Evolutionary conservation across 495 filamentous ascomycete genomes (phyloP).

Genomic region (Echria macrotheca): DNA sequence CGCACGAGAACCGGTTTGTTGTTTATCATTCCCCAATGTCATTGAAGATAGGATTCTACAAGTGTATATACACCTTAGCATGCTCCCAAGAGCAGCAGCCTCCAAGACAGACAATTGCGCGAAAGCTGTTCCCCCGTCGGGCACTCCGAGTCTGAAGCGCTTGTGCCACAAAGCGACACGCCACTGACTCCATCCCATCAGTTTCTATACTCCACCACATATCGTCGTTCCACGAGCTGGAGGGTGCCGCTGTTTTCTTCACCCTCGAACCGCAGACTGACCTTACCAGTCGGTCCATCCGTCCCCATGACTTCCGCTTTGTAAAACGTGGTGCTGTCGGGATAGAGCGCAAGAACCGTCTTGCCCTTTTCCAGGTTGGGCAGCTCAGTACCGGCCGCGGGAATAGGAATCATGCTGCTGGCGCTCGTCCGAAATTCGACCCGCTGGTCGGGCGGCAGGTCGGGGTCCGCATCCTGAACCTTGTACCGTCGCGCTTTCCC

Average conservation of each 20-base stretch:
- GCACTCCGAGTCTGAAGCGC: no score
- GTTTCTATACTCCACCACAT: slow-evolving; percentile 65
- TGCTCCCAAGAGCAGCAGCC: no score
- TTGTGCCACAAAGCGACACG: no score
- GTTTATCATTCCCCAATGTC: no score
- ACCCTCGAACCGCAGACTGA: slow-evolving; percentile 73
- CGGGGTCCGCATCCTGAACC: slow-evolving; percentile 89
- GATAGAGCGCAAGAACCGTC: slow-evolving; percentile 76
- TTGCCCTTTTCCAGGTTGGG: slow-evolving; percentile 72
- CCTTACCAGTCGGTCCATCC: slow-evolving; percentile 44
- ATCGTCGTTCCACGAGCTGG: slow-evolving; percentile 68
- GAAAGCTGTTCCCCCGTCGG: no score
- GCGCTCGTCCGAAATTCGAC: slow-evolving; percentile 75
- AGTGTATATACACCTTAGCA: no score
- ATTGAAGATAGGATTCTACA: no score
- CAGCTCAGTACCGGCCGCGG: slow-evolving; percentile 46
- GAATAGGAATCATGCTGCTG: slow-evolving; percentile 75
- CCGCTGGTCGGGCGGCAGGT: slow-evolving; percentile 62
- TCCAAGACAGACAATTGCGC: no score
- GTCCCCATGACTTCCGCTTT: slow-evolving; percentile 84
- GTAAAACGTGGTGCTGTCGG: slow-evolving; percentile 95
- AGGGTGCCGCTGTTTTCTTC: slow-evolving; percentile 79
- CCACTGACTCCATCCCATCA: no score
- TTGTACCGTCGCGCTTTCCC: slow-evolving; percentile 88
- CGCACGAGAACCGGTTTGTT: no score